Evolutionary conservation across 148 eudicot species (phyloP), one percentile per base, ranked within the genome.

Genomic region (Chenopodium quinoa): DNA sequence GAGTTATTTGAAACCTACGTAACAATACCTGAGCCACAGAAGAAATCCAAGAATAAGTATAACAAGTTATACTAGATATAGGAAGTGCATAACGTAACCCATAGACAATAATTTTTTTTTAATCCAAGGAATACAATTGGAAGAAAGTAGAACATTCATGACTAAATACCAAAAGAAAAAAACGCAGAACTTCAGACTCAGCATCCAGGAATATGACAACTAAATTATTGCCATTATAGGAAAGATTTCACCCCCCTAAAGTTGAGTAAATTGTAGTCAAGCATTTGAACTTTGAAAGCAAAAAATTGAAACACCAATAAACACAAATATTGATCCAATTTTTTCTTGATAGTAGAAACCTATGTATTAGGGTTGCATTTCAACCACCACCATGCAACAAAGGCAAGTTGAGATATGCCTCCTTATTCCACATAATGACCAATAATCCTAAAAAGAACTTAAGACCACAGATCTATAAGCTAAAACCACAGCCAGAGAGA

Each of bases 1-100:
- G 98, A 82, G 99, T 96, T 80, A 93, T 89, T 78, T 93, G 97
- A 82, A 96, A 93, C 87, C 94, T 90, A 73, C 97, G 92, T 63
- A 96, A 85, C 84, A 96, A 87, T 32, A 96, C 97, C 99, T 96
- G 89, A 63, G 78, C 80, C 82, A 80, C 78, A 73, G 70, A 73
- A 71, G 17, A 79, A 17, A 82, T 69, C 13, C 72, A 50, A 65
- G 69, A 46, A 20, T 80, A 71, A 66, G 52, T 23, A 79, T 62
- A 34, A 50, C 48, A 16, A 54, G 20, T 52, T 7, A 13, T 2
- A 52, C 25, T 52, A 14, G 34, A 17, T 22, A 64, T 32, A 11
- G 16, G 22, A 20, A 58, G 44, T 27, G 31, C 27, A 1, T 60
- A 78, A 34, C 22, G 25, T 47, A 83, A 58, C 29, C 48, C 17